Percentiles rank a stretch among this genome's conserved stretches.
phyloP scores from a whole-genome alignment of 768 basidiomycete species.

The Lepiota subincarnata region DNA sequence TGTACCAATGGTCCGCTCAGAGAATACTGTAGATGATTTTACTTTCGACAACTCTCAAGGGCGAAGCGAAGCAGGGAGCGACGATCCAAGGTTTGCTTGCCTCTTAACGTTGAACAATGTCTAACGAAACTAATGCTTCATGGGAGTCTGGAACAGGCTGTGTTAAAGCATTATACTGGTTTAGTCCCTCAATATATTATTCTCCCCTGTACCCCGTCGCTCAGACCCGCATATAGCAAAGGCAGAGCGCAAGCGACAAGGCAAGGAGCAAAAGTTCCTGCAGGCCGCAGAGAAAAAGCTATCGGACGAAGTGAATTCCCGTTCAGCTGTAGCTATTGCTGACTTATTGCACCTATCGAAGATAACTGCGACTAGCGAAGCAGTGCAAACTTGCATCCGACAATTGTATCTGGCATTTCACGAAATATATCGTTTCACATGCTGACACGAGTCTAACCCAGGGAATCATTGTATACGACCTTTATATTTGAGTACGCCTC shows the following conservation, averaged over 20 bases:
- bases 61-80: not conserved
- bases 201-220: not conserved
- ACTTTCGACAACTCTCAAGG: constrained; percentile 4
- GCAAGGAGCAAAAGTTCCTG: not conserved
- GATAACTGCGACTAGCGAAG: not conserved
- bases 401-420: not conserved
- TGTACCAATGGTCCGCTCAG: not conserved
- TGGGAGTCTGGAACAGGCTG: constrained; percentile 1
- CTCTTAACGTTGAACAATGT: not conserved
- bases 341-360: not conserved
- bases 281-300: constrained; percentile 3
- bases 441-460: not conserved
- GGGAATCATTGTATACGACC: not conserved
- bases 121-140: not conserved
- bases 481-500: constrained; percentile 8
- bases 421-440: not conserved
- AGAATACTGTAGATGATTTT: constrained; percentile 1
- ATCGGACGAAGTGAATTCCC: constrained; percentile 2
- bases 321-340: too few species aligned
- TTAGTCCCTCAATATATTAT: not conserved
- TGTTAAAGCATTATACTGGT: constrained; percentile 8
- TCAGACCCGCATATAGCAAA: not conserved
- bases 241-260: constrained; percentile 4
- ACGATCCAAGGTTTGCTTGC: constrained; percentile 3
- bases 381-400: constrained; percentile 1